Evolutionary conservation across 495 filamentous ascomycete species (phyloP), one percentile per base, ranked within the genome.

Genomic region (Aspergillus diversus): DNA sequence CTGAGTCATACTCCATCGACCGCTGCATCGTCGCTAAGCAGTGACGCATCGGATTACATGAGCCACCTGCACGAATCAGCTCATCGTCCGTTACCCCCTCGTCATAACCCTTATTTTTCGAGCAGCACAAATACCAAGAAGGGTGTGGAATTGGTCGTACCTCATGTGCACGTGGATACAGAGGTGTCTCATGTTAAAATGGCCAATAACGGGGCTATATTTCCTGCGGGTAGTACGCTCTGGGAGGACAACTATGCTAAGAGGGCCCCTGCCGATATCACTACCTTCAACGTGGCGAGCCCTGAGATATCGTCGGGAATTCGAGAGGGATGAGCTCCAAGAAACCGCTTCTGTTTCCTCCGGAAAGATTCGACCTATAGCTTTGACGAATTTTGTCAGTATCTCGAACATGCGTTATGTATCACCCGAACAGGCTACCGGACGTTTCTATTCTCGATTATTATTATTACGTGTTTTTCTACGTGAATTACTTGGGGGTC

Each of bases 1-100:
- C 63, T 82, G 57, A 75, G 70, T 33, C 66, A 76, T 63, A 78
- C 81, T 5, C 77, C 81, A n/a, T 82, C 80, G 31, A 77, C 76
- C 21, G 71, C 71, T 39, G 70, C 80, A 13, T 81, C 80, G 9
- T 83, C 78, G 4, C 63, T 73, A 60, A 75, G 71, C 66, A 81
- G 77, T 70, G 69, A 64, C 15, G 73, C 75, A 27, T 79, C 75
- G 17, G 76, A 80, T 35, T 74, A 78, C 49, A 73, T 78, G 57
- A 63, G 74, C 55, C 68, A 61, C 27, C 66, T 69, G 51, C 72
- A 75, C 16, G 75, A 75, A 12, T 63, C 70, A 60, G 59, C 68
- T 12, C 69, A 72, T 57, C 75, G 80, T 6, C 76, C 81, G 1
- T 66, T 81, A 15, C 75, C 77, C 13, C 78, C 79, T 13, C 76